Percentiles rank a stretch among this genome's conserved stretches.
phyloP scores from a whole-genome alignment of 192 early-diverging fungal genomes.

The Entophlyctis luteolus region DNA sequence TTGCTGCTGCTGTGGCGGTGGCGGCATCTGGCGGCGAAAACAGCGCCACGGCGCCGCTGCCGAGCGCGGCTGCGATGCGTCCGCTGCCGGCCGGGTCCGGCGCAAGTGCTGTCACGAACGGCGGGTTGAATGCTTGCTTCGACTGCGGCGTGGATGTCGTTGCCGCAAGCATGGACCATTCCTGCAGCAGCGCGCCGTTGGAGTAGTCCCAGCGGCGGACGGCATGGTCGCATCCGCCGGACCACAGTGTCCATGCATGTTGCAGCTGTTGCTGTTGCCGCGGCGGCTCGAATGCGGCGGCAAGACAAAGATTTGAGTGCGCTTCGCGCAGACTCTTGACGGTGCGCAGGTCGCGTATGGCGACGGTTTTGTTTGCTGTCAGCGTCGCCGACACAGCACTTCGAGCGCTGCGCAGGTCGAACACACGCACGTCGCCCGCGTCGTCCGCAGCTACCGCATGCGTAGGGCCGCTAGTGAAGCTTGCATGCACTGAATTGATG shows the following conservation, averaged over 20 bases:
- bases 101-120: slow-evolving; percentile 2
- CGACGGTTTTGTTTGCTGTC: no score
- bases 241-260: slow-evolving; percentile 10
- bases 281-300: not conserved
- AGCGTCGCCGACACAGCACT: not conserved
- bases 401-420: not conserved
- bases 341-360: not conserved
- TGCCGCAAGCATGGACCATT: not conserved
- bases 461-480: not conserved
- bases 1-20: not conserved
- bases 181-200: not conserved
- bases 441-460: not conserved
- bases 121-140: slow-evolving; percentile 24
- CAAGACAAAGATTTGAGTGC: not conserved
- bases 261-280: no score
- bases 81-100: not conserved
- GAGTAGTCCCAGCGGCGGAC: slow-evolving; percentile 17
- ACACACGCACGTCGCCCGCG: not conserved
- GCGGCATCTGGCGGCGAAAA: not conserved
- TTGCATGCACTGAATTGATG: not conserved
- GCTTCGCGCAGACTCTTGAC: not conserved
- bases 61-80: slow-evolving; percentile 14
- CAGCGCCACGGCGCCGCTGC: slow-evolving; percentile 3
- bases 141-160: not conserved
- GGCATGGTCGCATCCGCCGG: slow-evolving; percentile 10